A percentile compares a stretch with the other conserved stretches of the same genome.
Evolutionary conservation across 2,329 filamentous ascomycete genomes (phyloP).

Genomic region (Aspergillus sp.): DNA sequence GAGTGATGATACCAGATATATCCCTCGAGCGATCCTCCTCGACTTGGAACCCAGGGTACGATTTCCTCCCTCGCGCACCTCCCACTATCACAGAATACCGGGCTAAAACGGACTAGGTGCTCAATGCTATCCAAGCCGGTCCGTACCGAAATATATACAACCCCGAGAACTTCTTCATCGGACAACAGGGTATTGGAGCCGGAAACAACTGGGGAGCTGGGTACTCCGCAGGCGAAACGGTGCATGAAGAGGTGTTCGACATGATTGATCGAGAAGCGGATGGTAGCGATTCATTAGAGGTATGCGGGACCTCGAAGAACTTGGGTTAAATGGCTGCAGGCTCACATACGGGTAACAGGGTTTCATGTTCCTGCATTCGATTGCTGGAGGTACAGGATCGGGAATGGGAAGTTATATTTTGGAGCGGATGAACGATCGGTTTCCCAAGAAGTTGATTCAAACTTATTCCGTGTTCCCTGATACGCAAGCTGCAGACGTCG

Average conservation of each 20-base stretch:
- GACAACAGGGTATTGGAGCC: slow-evolving; percentile 86
- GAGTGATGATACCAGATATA: slow-evolving; percentile 97
- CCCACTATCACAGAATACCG: background rate
- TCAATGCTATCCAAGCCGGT: slow-evolving; percentile 86
- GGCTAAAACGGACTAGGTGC: slow-evolving; percentile 49
- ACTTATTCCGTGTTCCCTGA: slow-evolving; percentile 98
- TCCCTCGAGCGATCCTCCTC: slow-evolving; percentile 88
- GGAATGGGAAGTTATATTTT: slow-evolving; percentile 93
- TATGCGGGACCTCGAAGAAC: slow-evolving; percentile 26
- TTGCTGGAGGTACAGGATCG: slow-evolving; percentile 92
- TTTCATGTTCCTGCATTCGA: slow-evolving; percentile 98
- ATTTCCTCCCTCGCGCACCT: background rate
- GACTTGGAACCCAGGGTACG: slow-evolving; percentile 84
- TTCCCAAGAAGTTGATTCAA: slow-evolving; percentile 98
- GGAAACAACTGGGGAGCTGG: slow-evolving; percentile 98
- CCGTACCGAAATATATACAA: slow-evolving; percentile 99
- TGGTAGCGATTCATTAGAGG: slow-evolving; percentile 92
- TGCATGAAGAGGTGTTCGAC: slow-evolving; percentile 96
- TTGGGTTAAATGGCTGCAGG: background rate
- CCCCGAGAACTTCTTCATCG: slow-evolving; percentile 96
- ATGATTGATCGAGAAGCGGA: slow-evolving; percentile 99
- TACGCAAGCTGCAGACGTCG: slow-evolving; percentile 81
- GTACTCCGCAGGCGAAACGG: slow-evolving; percentile 82
- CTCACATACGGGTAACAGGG: slow-evolving; percentile 47
- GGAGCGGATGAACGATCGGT: slow-evolving; percentile 91